Evolutionary conservation across 1,284 basidiomycete genomes (phyloP).

Genomic region (Mycosarcoma mackinlayi): DNA sequence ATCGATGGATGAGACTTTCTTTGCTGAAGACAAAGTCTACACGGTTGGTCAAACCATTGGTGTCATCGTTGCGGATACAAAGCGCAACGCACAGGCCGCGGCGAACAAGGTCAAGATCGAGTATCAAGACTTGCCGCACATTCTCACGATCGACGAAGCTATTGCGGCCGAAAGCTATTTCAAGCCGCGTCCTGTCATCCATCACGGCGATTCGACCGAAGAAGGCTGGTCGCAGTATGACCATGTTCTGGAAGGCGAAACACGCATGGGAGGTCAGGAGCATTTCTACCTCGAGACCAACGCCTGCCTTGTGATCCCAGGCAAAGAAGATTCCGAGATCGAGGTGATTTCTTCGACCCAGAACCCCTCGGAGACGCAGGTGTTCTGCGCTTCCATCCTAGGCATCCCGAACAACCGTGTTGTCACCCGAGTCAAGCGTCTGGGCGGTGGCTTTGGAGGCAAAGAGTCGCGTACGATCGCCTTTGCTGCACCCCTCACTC

Average conservation of each 20-base stretch:
- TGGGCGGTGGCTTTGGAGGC: conserved; percentile 69
- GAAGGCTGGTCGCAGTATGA: conserved; percentile 52
- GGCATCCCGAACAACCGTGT: conserved; percentile 68
- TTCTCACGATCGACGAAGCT: conserved; percentile 68
- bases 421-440: conserved; percentile 63
- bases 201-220: conserved; percentile 50
- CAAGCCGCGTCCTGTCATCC: conserved; percentile 54
- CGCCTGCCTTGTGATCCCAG: conserved; percentile 67
- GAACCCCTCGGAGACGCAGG: conserved; percentile 68
- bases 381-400: conserved; percentile 65
- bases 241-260: conserved; percentile 62
- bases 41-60: conserved; percentile 67
- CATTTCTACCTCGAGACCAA: conserved; percentile 67
- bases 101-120: conserved; percentile 66
- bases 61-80: conserved; percentile 66
- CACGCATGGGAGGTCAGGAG: conserved; percentile 67
- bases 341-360: conserved; percentile 68
- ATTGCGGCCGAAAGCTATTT: conserved; percentile 58
- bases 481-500: conserved; percentile 53
- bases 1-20: conserved; percentile 68
- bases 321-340: conserved; percentile 68
- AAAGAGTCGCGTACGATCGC: conserved; percentile 64
- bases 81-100: conserved; percentile 67
- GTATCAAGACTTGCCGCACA: conserved; percentile 67
- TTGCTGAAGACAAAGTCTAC: conserved; percentile 66